Evolutionary conservation across 1,139 yeast genomes (phyloP).

Genomic region (Eremothecium cymbalariae): DNA sequence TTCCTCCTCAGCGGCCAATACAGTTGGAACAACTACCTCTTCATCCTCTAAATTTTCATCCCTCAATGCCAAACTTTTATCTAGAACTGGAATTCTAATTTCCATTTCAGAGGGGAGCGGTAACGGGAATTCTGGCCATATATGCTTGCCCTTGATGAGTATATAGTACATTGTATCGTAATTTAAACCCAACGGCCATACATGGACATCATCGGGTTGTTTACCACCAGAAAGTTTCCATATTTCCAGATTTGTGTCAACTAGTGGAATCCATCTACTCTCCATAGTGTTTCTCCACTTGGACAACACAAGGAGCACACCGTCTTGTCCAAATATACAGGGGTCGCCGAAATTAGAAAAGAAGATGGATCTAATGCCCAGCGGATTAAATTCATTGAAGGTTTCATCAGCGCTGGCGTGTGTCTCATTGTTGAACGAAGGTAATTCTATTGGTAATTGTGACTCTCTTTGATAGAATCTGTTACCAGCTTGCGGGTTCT

Average conservation of each 20-base stretch:
- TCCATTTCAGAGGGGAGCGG: conserved; percentile 77
- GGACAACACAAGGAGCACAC: conserved; percentile 57
- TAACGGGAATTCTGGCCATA: conserved; percentile 57
- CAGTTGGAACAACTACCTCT: conserved; percentile 26
- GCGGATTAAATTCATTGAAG: conserved; percentile 24
- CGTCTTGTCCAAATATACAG: conserved; percentile 71
- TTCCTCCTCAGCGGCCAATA: conserved; percentile 36
- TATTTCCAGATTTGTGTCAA: conserved; percentile 47
- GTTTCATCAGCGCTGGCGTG: conserved; percentile 9
- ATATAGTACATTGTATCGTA: conserved; percentile 61
- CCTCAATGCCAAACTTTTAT: conserved; percentile 27
- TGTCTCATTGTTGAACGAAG: conserved; percentile 12
- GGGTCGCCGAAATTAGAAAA: conserved; percentile 86
- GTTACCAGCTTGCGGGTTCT: conserved; percentile 23
- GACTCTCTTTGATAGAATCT: conserved; percentile 30
- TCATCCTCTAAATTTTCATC: conserved; percentile 28
- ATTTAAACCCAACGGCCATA: conserved; percentile 85
- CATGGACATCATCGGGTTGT: conserved; percentile 46
- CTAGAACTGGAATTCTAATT: conserved; percentile 52
- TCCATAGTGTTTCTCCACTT: conserved; percentile 74
- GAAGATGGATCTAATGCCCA: conserved; percentile 56
- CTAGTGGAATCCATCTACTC: conserved; percentile 82
- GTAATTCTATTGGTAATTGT: conserved; percentile 25
- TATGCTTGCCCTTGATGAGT: conserved; percentile 53
- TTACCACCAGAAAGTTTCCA: conserved; percentile 47